Evolutionary conservation across 768 basidiomycete genomes (phyloP).

Genomic region (Lactifluus volemus): DNA sequence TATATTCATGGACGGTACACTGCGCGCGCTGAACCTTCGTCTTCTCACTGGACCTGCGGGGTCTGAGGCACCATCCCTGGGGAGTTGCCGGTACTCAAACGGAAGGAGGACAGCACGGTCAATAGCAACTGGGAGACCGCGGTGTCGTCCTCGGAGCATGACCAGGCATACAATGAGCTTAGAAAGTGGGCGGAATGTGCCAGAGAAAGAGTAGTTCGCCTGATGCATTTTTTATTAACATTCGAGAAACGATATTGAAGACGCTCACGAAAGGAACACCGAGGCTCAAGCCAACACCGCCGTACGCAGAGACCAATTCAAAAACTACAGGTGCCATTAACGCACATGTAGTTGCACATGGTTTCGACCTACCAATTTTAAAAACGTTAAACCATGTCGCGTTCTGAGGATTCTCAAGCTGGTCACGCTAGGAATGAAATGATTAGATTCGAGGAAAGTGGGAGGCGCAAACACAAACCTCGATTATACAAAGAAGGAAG

Average conservation of each 20-base stretch:
- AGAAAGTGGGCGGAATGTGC: slow-evolving; percentile 68
- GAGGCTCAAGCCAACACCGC: slow-evolving; percentile 81
- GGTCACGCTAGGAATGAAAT: slow-evolving; percentile 37
- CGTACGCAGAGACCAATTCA: slow-evolving; percentile 83
- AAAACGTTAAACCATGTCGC: slow-evolving; percentile 80
- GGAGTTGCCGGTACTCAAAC: slow-evolving; percentile 36
- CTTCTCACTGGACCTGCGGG: background rate
- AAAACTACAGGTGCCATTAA: slow-evolving; percentile 44
- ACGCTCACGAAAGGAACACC: slow-evolving; percentile 69
- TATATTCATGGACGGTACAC: too few species aligned
- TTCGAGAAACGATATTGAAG: background rate
- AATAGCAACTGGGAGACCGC: slow-evolving; percentile 80
- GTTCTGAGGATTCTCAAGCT: slow-evolving; percentile 45
- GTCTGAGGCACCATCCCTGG: background rate
- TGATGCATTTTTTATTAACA: slow-evolving; percentile 26
- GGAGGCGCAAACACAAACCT: slow-evolving; percentile 40
- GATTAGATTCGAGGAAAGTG: background rate
- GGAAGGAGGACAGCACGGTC: slow-evolving; percentile 83
- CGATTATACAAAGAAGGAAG: slow-evolving; percentile 88
- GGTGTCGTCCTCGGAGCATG: slow-evolving; percentile 92
- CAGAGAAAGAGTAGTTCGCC: slow-evolving; percentile 77
- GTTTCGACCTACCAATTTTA: slow-evolving; percentile 47
- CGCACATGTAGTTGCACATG: background rate
- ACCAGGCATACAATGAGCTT: slow-evolving; percentile 82
- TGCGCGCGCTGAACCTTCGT: background rate